Conservation (phyloP, 1,139 yeast species). For the Debaryomyces coudertii region DNA sequence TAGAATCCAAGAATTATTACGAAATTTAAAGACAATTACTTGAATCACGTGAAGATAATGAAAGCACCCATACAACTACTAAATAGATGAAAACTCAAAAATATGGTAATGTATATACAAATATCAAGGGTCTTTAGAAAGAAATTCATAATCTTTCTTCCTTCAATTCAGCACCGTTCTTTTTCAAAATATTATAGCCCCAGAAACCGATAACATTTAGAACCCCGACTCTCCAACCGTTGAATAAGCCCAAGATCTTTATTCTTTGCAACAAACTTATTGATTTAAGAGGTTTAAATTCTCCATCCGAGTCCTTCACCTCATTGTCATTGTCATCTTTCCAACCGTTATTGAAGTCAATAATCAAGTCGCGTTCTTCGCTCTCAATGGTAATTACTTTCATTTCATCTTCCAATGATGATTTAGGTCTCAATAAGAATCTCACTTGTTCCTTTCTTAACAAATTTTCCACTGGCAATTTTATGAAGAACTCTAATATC, state of each 20-base stretch:
- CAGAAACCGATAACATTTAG: constrained; percentile 80
- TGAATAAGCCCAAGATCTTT: constrained; percentile 55
- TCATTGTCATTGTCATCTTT: constrained; percentile 15
- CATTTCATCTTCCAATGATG: constrained; percentile 30
- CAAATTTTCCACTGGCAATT: constrained; percentile 85
- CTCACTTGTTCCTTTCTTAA: constrained; percentile 81
- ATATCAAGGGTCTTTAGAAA: constrained; percentile 1
- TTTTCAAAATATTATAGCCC: constrained; percentile 70
- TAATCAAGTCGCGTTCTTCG: constrained; percentile 52
- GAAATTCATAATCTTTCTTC: constrained; percentile 39
- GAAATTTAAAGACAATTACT: neutral
- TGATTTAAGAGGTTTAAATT: constrained; percentile 9
- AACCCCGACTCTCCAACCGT: constrained; percentile 91
- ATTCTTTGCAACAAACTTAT: constrained; percentile 20
- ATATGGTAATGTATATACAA: constrained; percentile 4
- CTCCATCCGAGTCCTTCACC: constrained; percentile 14
- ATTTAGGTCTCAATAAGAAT: constrained; percentile 52
- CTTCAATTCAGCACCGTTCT: constrained; percentile 47
- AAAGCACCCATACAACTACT: neutral
- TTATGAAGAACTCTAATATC: constrained; percentile 67
- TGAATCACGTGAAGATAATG: constrained; percentile 6
- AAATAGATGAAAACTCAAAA: neutral
- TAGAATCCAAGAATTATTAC: neutral
- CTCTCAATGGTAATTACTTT: constrained; percentile 43
- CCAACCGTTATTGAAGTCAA: constrained; percentile 42